Base-by-base conservation (phyloP, 371 early-diverging fungal species). In the Lichtheimia corymbifera region DNA sequence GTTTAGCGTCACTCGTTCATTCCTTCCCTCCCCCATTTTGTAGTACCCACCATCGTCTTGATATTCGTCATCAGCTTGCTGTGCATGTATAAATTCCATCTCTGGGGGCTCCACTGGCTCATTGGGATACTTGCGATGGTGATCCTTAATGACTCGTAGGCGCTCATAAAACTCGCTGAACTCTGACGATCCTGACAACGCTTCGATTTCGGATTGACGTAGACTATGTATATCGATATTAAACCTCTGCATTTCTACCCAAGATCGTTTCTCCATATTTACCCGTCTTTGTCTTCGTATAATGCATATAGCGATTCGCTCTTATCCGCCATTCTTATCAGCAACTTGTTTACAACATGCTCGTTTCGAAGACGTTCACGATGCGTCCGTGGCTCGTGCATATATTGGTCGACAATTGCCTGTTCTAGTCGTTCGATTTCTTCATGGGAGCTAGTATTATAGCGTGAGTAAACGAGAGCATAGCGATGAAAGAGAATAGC, bases 401-500 rank as follows among this genome's bases (percentile, higher is more conserved):
- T 80, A 68, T 90, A 87, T 66, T 92, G 88, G 65, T 89, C 85
- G 9, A 95, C 96, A 28, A 90, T 85, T 11, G 93, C 93, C 64
- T 92, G 87, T 68, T 97, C 97, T 24, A 96, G 70, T 49, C 94
- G 91, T 72, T 98, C 98, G 51, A 93, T 81, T 66, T 93, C 95
- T 83, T 98, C 97, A 72, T 95, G 92, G 14, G 87, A 82, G 58
- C 85, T 35, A 35, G 35, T 35, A 9, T 9, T 82, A 53, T 74
- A 41, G 47, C 3, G 13, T 74, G 20, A 17, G 9, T n/a, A 30
- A 7, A 9, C 1, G 17, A 35, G 11, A 2, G 9, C 11, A 51
- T 24, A 30, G 20, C 22, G 2, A 14, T 35, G 25, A 41, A 5
- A 18, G 13, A 13, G 13, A 17, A 45, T 3, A 4, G 42, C 5